Evolutionary conservation across 495 filamentous ascomycete genomes (phyloP), one percentile per base, ranked within the genome.

Genomic region (Staphylotrichum longicolle): DNA sequence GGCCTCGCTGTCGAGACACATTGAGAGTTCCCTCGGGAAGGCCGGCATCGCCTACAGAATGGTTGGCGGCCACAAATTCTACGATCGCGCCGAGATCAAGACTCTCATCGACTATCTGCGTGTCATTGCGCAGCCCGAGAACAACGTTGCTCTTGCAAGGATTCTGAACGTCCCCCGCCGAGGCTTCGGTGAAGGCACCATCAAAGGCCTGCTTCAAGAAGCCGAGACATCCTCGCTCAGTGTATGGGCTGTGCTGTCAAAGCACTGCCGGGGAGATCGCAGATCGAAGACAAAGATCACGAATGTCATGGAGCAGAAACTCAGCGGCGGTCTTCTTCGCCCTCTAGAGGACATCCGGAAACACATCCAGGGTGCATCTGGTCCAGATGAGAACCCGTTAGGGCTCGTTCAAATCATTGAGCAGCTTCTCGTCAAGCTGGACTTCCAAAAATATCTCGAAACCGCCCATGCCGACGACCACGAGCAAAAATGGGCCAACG

Each of bases 21-120:
- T 98, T 49, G 95, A 99, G 71, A 82, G 84, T 12, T 88, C 87
- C 10, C 82, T 98, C 63, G 92, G 91, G 4, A 92, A 89, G 69
- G 85, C 86, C 8, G 95, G 95, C 1, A 85, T 99, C 37, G 82
- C 92, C 0, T 99, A 99, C 73, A 85, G 85, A 37, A 98, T 98
- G 95, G 89, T 97, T 53, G 95, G 84, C 15, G 95, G 95, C 0
- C 83, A 85, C 39, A 86, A 87, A 58, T 99, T 99, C 74, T 99
- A 93, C 67, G 95, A 99, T 65, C 85, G 95, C 50, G 80, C 84
- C 10, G 95, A 99, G 74, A 87, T 99, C 68, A 97, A 95, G 70
- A 83, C 88, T 4, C 70, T 98, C 2, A 72, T 99, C 7, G 92
- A 98, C 70, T 98, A 99, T 72, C 76, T 98, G 30, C 82, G 92